Conservation (phyloP, 495 filamentous ascomycete genomes). For the Hyaloscypha variabilis region DNA sequence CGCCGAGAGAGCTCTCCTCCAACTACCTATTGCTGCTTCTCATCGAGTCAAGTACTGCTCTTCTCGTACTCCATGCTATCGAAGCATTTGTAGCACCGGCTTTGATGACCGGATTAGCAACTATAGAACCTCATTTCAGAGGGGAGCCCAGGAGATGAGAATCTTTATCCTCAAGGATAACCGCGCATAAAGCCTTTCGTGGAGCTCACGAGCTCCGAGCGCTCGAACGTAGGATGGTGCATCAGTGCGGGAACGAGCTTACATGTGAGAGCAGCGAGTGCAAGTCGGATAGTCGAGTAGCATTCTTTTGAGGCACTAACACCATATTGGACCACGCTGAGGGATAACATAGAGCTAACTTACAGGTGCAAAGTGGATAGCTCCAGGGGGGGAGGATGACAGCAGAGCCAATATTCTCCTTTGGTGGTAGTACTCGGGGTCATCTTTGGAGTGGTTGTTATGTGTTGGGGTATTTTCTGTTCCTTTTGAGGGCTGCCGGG, state of each 20-base stretch:
- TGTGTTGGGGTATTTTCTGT: not conserved
- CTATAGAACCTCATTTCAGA: no score
- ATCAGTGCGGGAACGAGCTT: no score
- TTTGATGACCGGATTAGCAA: no score
- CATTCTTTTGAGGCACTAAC: not conserved
- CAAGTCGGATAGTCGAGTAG: not conserved
- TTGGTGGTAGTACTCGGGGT: not conserved
- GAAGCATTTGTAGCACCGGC: not conserved
- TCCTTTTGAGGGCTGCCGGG: no score
- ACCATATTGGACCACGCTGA: not conserved
- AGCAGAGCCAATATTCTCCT: not conserved
- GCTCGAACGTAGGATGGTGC: no score
- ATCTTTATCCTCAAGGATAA: no score
- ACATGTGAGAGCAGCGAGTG: not conserved
- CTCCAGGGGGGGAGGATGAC: not conserved
- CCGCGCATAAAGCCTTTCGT: no score
- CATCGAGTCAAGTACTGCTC: not conserved
- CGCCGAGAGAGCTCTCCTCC: not conserved
- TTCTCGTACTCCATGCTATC: not conserved
- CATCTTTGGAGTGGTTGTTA: not conserved
- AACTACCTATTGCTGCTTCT: not conserved
- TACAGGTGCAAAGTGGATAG: not conserved
- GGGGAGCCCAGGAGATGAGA: no score
- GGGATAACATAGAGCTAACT: not conserved
- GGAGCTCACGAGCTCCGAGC: no score